Evolutionary conservation across 495 filamentous ascomycete species (phyloP).

Genomic region (Penicillium antarcticum): DNA sequence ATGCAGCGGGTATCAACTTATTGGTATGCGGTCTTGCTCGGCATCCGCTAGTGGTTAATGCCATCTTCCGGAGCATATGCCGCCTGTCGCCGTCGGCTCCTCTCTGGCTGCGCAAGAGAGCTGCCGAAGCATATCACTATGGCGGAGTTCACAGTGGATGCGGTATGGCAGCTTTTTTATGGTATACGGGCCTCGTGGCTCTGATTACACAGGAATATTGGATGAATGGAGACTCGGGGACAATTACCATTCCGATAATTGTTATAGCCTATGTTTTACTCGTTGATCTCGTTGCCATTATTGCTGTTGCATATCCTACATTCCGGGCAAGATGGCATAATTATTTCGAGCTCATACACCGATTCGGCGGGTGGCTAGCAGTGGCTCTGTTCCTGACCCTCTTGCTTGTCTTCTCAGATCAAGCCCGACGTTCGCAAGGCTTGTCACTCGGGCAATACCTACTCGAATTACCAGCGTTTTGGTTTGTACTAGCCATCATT

Average conservation of each 20-base stretch:
- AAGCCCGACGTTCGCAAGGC: conserved; percentile 25
- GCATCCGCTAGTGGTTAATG: conserved; percentile 72
- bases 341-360: conserved; percentile 55
- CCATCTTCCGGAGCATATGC: conserved; percentile 59
- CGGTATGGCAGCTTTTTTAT: conserved; percentile 63
- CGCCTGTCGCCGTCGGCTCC: conserved; percentile 59
- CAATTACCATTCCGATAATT: conserved; percentile 29
- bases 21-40: conserved; percentile 58
- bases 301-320: conserved; percentile 41
- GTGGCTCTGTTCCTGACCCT: conserved; percentile 48
- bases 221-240: conserved; percentile 14
- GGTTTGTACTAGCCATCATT: conserved; percentile 38
- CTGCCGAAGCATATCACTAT: conserved; percentile 72
- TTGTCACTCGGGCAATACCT: conserved; percentile 31
- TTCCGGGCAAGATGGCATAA: conserved; percentile 49
- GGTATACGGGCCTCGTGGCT: conserved; percentile 53
- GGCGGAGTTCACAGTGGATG: conserved; percentile 75
- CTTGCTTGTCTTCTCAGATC: conserved; percentile 33
- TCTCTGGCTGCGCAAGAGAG: conserved; percentile 56
- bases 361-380: conserved; percentile 52
- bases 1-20: conserved; percentile 53
- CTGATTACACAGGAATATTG: conserved; percentile 44
- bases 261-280: conserved; percentile 38
- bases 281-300: conserved; percentile 42
- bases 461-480: conserved; percentile 39